phyloP scores from a whole-genome alignment of 2,329 filamentous ascomycete genomes.

The Phialophora chinensis region DNA sequence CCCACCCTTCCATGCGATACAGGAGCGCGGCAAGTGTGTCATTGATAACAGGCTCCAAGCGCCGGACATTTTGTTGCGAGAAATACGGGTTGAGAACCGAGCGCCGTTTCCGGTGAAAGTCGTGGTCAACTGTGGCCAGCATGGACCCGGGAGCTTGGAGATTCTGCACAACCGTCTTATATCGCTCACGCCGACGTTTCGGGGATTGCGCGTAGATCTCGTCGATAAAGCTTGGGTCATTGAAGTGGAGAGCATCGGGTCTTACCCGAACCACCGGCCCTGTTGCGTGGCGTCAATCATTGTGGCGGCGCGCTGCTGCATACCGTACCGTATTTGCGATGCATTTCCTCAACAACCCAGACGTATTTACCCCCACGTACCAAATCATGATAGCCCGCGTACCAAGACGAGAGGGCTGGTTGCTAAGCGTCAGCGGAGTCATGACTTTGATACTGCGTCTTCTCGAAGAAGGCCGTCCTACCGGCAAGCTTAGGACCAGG shows the following conservation, averaged over 20 bases:
- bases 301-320: neutral
- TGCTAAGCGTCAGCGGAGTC: neutral
- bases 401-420: conserved; percentile 6
- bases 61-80: conserved; percentile 9
- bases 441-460: neutral
- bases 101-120: conserved; percentile 6
- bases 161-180: conserved; percentile 2
- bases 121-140: conserved; percentile 2
- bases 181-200: conserved; percentile 8
- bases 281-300: neutral
- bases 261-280: conserved; percentile 3
- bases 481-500: conserved; percentile 1
- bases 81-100: conserved; percentile 9
- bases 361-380: conserved; percentile 1
- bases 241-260: conserved; percentile 6
- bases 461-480: neutral
- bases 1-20: conserved; percentile 2
- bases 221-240: conserved; percentile 3
- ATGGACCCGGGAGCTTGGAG: conserved; percentile 4
- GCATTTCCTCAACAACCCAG: conserved; percentile 9
- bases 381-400: conserved; percentile 7
- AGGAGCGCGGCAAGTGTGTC: neutral
- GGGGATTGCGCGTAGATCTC: conserved; percentile 6
- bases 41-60: conserved; percentile 6
- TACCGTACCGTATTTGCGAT: neutral